phyloP scores from a whole-genome alignment of 371 early-diverging fungal species.

The Apophysomyces trapeziformis region DNA sequence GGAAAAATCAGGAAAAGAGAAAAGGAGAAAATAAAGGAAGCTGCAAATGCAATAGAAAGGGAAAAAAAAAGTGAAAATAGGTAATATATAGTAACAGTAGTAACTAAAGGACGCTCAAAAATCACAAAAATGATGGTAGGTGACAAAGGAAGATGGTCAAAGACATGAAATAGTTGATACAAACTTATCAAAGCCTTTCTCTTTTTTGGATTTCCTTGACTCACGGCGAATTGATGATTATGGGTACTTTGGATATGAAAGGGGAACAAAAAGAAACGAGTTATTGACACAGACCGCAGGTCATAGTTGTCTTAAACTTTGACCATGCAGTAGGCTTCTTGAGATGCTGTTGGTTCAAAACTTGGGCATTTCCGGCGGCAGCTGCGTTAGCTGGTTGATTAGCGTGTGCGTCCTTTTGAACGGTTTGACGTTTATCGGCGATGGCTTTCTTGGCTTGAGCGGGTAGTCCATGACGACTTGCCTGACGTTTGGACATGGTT shows the following conservation, averaged over 20 bases:
- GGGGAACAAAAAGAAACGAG: not conserved
- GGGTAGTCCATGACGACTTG: slow-evolving; percentile 20
- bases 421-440: slow-evolving; percentile 14
- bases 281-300: slow-evolving; percentile 6
- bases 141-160: slow-evolving; percentile 1
- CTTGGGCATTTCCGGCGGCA: not conserved
- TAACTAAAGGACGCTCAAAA: slow-evolving; percentile 9
- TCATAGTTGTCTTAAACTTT: slow-evolving; percentile 7
- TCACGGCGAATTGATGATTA: slow-evolving; percentile 8
- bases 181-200: slow-evolving; percentile 6
- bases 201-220: not conserved
- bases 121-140: not conserved
- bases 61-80: not conserved
- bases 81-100: slow-evolving; percentile 9
- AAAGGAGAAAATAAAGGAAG: not conserved
- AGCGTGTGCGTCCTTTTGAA: not conserved
- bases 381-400: not conserved
- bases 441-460: slow-evolving; percentile 24
- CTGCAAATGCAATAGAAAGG: slow-evolving; percentile 2
- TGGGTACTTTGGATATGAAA: slow-evolving; percentile 9
- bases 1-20: not conserved
- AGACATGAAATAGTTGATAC: slow-evolving; percentile 3
- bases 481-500: slow-evolving; percentile 24
- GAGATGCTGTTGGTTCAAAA: not conserved
- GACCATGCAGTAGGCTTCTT: slow-evolving; percentile 8